Evolutionary conservation across 768 basidiomycete genomes (phyloP).

Genomic region (Chiua virens): DNA sequence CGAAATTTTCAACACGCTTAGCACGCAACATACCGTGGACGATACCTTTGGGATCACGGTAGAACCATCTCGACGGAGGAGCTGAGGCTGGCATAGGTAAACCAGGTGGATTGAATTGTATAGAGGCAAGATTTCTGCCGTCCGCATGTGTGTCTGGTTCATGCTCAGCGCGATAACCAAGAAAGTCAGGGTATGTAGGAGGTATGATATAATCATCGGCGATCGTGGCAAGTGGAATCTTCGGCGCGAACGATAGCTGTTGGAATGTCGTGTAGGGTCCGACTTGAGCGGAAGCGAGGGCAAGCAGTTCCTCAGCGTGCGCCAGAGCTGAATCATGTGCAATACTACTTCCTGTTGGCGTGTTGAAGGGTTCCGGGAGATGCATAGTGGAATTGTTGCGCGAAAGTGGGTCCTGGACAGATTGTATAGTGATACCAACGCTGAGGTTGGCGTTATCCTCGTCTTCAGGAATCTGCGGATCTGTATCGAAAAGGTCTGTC

Average conservation of each 20-base stretch:
- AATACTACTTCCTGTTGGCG: slow-evolving; percentile 29
- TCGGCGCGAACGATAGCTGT: slow-evolving; percentile 82
- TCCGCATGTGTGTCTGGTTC: slow-evolving; percentile 55
- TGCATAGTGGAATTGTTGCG: slow-evolving; percentile 27
- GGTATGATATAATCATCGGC: slow-evolving; percentile 92
- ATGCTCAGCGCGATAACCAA: slow-evolving; percentile 63
- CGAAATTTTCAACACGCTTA: background rate
- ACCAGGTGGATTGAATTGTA: slow-evolving; percentile 79
- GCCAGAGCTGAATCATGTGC: slow-evolving; percentile 37
- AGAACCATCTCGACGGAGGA: slow-evolving; percentile 77
- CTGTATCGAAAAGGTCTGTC: slow-evolving; percentile 43
- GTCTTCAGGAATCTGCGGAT: slow-evolving; percentile 44
- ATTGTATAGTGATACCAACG: slow-evolving; percentile 58
- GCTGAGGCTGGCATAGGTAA: slow-evolving; percentile 68
- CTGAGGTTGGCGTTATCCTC: slow-evolving; percentile 63
- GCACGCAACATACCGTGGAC: slow-evolving; percentile 62
- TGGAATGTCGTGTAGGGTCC: slow-evolving; percentile 92
- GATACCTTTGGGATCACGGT: slow-evolving; percentile 78
- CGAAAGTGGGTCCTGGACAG: slow-evolving; percentile 35
- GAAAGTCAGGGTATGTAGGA: slow-evolving; percentile 80
- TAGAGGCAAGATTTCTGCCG: slow-evolving; percentile 50
- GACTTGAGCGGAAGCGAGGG: slow-evolving; percentile 67
- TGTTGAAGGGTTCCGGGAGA: slow-evolving; percentile 24
- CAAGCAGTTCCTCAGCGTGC: slow-evolving; percentile 64
- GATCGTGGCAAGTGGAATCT: slow-evolving; percentile 84